These are phyloP conservation scores for Orbilia brochopaga DNA, from an alignment of 2,329 filamentous ascomycete genomes.

Conservation along the genomic window DNA sequence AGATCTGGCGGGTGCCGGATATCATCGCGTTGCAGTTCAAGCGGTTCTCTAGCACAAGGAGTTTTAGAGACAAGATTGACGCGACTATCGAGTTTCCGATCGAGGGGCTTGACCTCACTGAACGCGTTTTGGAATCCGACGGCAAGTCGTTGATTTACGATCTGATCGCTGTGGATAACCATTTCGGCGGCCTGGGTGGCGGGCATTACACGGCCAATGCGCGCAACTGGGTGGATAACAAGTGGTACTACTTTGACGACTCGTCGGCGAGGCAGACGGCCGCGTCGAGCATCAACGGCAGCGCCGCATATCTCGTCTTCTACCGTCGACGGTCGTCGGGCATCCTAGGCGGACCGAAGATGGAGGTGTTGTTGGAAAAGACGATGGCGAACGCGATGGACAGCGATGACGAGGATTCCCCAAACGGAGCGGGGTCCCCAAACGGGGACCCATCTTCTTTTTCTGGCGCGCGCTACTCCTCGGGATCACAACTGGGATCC, in stretches of 20 bases:
- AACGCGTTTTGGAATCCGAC: conserved; percentile 78
- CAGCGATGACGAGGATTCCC: conserved; percentile 36
- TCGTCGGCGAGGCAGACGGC: conserved; percentile 57
- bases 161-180: conserved; percentile 92
- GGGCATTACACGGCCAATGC: conserved; percentile 96
- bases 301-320: conserved; percentile 87
- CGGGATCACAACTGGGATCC: conserved; percentile 42
- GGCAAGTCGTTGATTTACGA: conserved; percentile 88
- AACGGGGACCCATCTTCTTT: conserved; percentile 49
- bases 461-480: conserved; percentile 48
- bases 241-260: conserved; percentile 99
- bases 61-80: conserved; percentile 87
- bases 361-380: conserved; percentile 58
- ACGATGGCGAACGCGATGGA: conserved; percentile 26
- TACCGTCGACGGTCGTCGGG: conserved; percentile 81
- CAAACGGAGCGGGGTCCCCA: conserved; percentile 50
- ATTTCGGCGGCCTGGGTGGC: conserved; percentile 89
- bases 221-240: conserved; percentile 84
- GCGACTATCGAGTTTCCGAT: conserved; percentile 89
- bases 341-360: conserved; percentile 73
- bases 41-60: conserved; percentile 84
- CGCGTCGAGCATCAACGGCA: conserved; percentile 37
- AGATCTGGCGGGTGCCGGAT: conserved; percentile 95
- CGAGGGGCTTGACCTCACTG: conserved; percentile 80
- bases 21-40: conserved; percentile 95